A percentile compares a stretch with the other conserved stretches of the same genome.
Conservation (phyloP, 2,329 filamentous ascomycete species). For the Trichophaea hybrida region DNA sequence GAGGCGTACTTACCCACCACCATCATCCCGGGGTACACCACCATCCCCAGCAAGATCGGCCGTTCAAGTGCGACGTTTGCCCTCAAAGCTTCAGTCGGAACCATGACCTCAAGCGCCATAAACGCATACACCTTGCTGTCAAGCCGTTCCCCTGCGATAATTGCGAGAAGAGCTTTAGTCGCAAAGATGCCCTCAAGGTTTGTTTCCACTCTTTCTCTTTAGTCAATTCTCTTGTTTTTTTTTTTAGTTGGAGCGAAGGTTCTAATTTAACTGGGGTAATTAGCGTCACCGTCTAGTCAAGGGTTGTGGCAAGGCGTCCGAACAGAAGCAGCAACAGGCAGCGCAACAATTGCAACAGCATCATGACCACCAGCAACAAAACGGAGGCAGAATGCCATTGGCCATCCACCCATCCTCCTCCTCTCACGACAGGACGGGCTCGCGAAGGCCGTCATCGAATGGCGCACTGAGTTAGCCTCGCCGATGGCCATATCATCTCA, state of each 20-base stretch:
- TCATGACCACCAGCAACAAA: slow-evolving; percentile 11
- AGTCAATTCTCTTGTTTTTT: neutral
- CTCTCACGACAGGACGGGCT: neutral
- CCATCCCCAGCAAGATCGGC: slow-evolving; percentile 55
- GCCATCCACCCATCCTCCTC: neutral
- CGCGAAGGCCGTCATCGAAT: neutral
- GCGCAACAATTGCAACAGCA: slow-evolving; percentile 1
- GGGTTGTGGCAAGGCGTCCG: slow-evolving; percentile 40
- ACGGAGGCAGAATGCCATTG: slow-evolving; percentile 11
- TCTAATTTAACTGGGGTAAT: slow-evolving; percentile 5
- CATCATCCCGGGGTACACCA: slow-evolving; percentile 11
- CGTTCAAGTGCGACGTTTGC: slow-evolving; percentile 89
- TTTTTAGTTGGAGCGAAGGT: neutral
- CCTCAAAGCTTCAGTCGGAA: slow-evolving; percentile 91
- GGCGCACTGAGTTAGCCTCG: slow-evolving; percentile 23
- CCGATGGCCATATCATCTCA: neutral
- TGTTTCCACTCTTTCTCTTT: slow-evolving; percentile 27
- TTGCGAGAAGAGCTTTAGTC: slow-evolving; percentile 92
- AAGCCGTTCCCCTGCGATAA: slow-evolving; percentile 87
- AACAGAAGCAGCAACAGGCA: slow-evolving; percentile 2
- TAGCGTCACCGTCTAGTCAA: slow-evolving; percentile 51
- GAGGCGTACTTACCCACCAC: slow-evolving; percentile 18
- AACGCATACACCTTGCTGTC: slow-evolving; percentile 83
- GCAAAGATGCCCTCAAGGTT: slow-evolving; percentile 95
- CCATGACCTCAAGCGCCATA: slow-evolving; percentile 90